These are phyloP conservation scores for Sordariomycetes sp. DNA, from an alignment of 2,329 filamentous ascomycete genomes.

Conservation along the genomic window DNA sequence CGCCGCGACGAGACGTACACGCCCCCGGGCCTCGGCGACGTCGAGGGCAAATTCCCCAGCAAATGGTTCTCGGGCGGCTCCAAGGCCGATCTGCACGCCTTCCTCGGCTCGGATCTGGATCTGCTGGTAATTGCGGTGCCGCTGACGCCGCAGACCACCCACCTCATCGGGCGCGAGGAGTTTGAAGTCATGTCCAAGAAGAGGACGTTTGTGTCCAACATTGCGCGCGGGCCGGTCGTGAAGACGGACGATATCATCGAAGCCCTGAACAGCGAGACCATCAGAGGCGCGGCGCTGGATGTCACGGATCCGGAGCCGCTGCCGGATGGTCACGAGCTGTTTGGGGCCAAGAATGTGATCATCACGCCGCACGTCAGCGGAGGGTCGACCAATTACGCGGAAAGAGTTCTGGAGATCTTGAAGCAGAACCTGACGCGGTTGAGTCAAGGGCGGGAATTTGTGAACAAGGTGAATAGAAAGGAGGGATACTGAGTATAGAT, in stretches of 20 bases:
- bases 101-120: constrained; percentile 41
- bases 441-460: constrained; percentile 23
- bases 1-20: constrained; percentile 56
- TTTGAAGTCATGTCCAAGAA: constrained; percentile 34
- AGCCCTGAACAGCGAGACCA: constrained; percentile 39
- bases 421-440: constrained; percentile 28
- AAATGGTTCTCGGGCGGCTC: constrained; percentile 40
- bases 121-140: constrained; percentile 43
- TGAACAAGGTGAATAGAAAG: constrained; percentile 29
- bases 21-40: constrained; percentile 55
- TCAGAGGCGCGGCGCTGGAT: constrained; percentile 62
- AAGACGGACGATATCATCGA: constrained; percentile 48
- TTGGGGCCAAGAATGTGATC: constrained; percentile 59
- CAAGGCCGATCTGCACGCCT: constrained; percentile 35
- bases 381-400: constrained; percentile 26
- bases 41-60: constrained; percentile 35
- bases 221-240: constrained; percentile 50
- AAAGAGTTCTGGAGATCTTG: constrained; percentile 31
- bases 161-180: constrained; percentile 41
- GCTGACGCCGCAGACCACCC: constrained; percentile 35
- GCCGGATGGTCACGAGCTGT: constrained; percentile 57
- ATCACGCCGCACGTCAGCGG: constrained; percentile 47
- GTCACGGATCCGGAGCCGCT: constrained; percentile 75
- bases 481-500: constrained; percentile 14
- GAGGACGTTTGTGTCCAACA: constrained; percentile 59